Conservation (phyloP, 306 rosid species). For the Corylus heterophylla region DNA sequence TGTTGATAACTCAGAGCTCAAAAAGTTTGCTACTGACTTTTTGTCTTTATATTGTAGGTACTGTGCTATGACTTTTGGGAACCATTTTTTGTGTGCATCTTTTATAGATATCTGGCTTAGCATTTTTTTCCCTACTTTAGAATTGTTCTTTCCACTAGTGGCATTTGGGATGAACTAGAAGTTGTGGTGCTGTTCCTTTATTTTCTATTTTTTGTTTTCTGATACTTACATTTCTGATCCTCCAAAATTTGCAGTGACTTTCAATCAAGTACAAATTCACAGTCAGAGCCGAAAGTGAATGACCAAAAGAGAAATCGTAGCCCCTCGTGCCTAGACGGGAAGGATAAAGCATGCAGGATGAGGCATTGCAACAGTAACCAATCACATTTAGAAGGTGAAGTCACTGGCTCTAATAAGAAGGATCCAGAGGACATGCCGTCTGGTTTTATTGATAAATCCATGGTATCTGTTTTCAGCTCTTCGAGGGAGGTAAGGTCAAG, state of each 20-base stretch:
- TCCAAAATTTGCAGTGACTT: constrained; percentile 43
- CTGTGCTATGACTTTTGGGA: neutral
- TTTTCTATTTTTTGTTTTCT: neutral
- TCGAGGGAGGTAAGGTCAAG: constrained; percentile 28
- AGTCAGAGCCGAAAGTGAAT: constrained; percentile 47
- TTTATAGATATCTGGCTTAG: neutral
- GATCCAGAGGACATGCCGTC: constrained; percentile 36
- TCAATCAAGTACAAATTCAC: constrained; percentile 32
- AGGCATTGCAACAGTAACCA: constrained; percentile 28
- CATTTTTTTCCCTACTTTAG: neutral
- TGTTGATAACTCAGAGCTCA: constrained; percentile 40
- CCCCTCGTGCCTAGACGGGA: constrained; percentile 31
- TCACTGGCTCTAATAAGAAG: constrained; percentile 28
- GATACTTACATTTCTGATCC: neutral
- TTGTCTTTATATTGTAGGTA: constrained; percentile 87
- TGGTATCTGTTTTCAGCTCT: constrained; percentile 34
- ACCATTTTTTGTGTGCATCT: neutral
- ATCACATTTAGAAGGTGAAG: constrained; percentile 35
- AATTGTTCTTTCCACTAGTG: neutral
- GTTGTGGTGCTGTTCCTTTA: constrained; percentile 2
- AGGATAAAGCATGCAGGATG: constrained; percentile 43
- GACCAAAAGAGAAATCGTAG: constrained; percentile 44
- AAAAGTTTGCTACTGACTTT: constrained; percentile 59
- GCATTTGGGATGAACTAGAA: constrained; percentile 5
- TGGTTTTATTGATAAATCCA: constrained; percentile 35